These are phyloP conservation scores for Hebeloma cylindrosporum DNA, from an alignment of 768 basidiomycete species.

Conservation along the genomic window DNA sequence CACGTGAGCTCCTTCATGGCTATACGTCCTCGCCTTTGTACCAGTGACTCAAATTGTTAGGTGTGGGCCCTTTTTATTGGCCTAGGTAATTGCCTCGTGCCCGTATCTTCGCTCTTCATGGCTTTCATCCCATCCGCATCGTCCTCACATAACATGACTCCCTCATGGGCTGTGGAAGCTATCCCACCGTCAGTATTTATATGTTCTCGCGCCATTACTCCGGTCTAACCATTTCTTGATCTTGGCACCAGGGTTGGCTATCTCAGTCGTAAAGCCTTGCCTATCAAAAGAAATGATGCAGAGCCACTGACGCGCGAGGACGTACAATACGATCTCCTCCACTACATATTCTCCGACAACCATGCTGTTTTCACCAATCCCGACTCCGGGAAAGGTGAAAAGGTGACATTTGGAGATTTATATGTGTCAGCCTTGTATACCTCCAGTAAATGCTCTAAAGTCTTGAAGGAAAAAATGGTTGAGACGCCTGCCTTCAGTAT, in stretches of 20 bases:
- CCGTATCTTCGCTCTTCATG: conserved; percentile 41
- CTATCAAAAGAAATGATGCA: conserved; percentile 81
- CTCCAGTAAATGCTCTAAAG: conserved; percentile 84
- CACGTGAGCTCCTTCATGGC: conserved; percentile 17
- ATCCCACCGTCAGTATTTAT: conserved; percentile 49
- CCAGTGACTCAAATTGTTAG: conserved; percentile 7
- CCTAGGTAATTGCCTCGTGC: conserved; percentile 36
- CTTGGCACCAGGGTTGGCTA: conserved; percentile 47
- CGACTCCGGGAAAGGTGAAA: conserved; percentile 44
- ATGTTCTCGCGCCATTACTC: conserved; percentile 6
- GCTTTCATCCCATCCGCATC: conserved; percentile 42
- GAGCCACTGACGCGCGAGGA: conserved; percentile 82
- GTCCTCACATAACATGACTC: conserved; percentile 28
- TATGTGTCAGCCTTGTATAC: conserved; percentile 81
- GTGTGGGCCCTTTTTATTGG: conserved; percentile 14
- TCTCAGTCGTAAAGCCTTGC: conserved; percentile 67
- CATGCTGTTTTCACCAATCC: conserved; percentile 72
- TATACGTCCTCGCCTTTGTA: conserved; percentile 8
- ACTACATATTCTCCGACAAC: conserved; percentile 73
- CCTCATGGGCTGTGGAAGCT: conserved; percentile 48
- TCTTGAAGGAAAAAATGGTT: conserved; percentile 84
- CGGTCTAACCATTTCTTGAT: conserved; percentile 13
- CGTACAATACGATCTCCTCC: conserved; percentile 83
- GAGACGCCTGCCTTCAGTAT: conserved; percentile 76
- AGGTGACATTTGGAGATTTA: conserved; percentile 77